These are phyloP conservation scores for Coemansia sp. DNA, from an alignment of 192 early-diverging fungal genomes.

Conservation along the genomic window DNA sequence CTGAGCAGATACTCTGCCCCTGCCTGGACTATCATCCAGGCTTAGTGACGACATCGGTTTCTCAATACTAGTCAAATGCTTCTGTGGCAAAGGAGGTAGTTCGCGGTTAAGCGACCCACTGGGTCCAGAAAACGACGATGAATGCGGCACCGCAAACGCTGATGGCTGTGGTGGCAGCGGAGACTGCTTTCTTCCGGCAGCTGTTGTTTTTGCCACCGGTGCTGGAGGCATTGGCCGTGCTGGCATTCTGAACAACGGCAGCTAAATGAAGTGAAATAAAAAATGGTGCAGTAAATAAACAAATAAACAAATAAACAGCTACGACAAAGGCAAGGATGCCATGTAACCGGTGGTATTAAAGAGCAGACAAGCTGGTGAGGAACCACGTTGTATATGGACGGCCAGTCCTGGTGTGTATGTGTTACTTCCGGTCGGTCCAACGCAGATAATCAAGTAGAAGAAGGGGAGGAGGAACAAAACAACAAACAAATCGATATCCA, in stretches of 20 bases:
- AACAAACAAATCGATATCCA: too few relatives aligned
- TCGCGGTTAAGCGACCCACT: neutral
- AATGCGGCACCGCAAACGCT: neutral
- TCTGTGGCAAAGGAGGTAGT: constrained; percentile 2
- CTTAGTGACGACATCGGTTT: constrained; percentile 8
- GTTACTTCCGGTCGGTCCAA: neutral
- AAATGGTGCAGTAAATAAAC: neutral
- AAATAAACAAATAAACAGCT: neutral
- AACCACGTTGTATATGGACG: too few relatives aligned
- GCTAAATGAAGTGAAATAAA: neutral
- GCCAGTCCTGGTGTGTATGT: neutral
- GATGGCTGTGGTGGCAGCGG: neutral
- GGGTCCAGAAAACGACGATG: neutral
- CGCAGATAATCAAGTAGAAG: too few relatives aligned
- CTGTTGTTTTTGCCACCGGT: constrained; percentile 3
- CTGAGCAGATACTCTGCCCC: neutral
- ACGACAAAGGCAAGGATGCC: neutral
- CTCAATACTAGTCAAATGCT: neutral
- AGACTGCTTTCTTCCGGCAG: neutral
- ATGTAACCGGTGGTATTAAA: too few relatives aligned
- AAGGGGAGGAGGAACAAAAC: too few relatives aligned
- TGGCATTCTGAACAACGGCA: constrained; percentile 4
- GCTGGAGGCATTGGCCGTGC: constrained; percentile 12
- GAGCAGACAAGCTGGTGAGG: too few relatives aligned
- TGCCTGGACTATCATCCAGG: neutral